Percentiles rank a stretch among this genome's conserved stretches.
phyloP scores from a whole-genome alignment of 768 basidiomycete species.

The Tricholomella constricta region DNA sequence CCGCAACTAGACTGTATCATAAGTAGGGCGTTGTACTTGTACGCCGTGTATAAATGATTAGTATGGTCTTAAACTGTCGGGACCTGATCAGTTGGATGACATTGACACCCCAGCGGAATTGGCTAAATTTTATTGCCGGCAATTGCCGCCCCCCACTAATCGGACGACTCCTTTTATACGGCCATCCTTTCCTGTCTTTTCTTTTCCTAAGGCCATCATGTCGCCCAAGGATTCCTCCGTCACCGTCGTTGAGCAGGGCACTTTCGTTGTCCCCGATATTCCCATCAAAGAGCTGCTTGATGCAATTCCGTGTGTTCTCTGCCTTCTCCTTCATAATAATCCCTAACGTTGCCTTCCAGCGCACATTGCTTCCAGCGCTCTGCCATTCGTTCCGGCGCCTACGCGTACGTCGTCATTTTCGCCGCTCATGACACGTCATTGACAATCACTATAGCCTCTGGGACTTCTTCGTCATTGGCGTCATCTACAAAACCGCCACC shows the following conservation, averaged over 20 bases:
- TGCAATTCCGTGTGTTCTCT: conserved; percentile 71
- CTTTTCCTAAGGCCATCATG: conserved; percentile 27
- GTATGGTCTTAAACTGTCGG: too few relatives aligned
- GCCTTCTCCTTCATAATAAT: conserved; percentile 1
- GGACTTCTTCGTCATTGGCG: conserved; percentile 72
- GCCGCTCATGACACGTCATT: background rate
- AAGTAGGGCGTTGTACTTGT: background rate
- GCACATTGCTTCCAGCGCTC: conserved; percentile 91
- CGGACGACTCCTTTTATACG: conserved; percentile 13
- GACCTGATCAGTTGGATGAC: too few relatives aligned
- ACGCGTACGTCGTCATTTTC: conserved; percentile 59
- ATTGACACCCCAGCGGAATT: conserved; percentile 11
- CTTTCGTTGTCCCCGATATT: conserved; percentile 76
- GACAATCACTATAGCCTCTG: conserved; percentile 49
- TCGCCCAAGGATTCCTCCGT: conserved; percentile 31
- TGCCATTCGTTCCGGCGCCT: conserved; percentile 72
- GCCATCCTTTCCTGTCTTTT: conserved; percentile 9
- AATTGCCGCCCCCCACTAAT: conserved; percentile 18
- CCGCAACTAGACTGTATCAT: background rate
- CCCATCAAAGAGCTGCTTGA: conserved; percentile 85
- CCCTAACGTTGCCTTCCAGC: conserved; percentile 35
- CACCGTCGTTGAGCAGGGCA: conserved; percentile 54
- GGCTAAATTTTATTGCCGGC: conserved; percentile 9
- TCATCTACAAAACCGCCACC: conserved; percentile 65
- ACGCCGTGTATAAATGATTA: too few relatives aligned